A percentile compares a stretch with the other conserved stretches of the same genome.
Conservation (phyloP, 768 basidiomycete genomes). For the Mycena sanguinolenta region DNA sequence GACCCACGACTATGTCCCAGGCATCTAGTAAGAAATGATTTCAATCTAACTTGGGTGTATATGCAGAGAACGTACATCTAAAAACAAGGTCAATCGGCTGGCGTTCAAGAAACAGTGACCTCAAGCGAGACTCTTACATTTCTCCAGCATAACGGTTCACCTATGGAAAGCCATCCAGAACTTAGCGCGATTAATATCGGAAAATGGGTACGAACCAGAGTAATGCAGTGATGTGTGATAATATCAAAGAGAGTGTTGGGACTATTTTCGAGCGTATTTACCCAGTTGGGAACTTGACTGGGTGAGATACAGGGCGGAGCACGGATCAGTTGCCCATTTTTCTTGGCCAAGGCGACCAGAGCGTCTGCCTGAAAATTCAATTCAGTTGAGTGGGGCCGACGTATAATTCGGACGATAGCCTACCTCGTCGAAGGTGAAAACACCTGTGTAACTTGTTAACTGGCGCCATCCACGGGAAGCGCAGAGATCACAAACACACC, state of each 20-base stretch:
- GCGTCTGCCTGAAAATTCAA: neutral
- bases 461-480: too few species aligned
- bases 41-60: conserved; percentile 30
- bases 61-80: conserved; percentile 49
- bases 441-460: neutral
- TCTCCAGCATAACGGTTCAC: conserved; percentile 63
- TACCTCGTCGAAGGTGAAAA: conserved; percentile 58
- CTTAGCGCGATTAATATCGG: neutral
- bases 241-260: conserved; percentile 42
- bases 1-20: conserved; percentile 57
- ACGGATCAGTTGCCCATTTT: conserved; percentile 61
- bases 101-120: too few species aligned
- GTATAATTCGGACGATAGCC: rapidly evolving
- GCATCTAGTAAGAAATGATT: neutral
- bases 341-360: conserved; percentile 56
- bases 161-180: neutral
- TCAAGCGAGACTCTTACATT: conserved; percentile 53
- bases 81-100: neutral
- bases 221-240: conserved; percentile 61
- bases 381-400: neutral
- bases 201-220: conserved; percentile 50
- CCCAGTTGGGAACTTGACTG: conserved; percentile 66
- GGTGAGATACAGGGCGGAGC: conserved; percentile 63
- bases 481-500: neutral
- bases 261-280: conserved; percentile 41